phyloP scores from a whole-genome alignment of 306 rosid species.

The Purshia tridentata region DNA sequence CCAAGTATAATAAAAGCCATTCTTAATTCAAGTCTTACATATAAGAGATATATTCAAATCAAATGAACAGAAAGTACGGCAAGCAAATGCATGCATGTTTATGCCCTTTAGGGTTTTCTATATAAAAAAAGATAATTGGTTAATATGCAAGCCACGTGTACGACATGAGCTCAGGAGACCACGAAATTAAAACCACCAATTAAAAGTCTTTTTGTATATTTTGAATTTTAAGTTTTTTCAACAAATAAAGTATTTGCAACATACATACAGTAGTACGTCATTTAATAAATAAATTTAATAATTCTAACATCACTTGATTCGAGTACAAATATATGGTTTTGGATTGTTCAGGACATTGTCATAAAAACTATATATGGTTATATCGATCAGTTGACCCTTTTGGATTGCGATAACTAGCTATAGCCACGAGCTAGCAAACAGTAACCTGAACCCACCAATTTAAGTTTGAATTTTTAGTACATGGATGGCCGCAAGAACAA shows the following conservation, averaged over 20 bases:
- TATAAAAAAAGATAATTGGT: not conserved
- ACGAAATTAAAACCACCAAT: not conserved
- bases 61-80: not conserved
- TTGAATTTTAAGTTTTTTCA: no score
- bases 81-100: not conserved
- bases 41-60: not conserved
- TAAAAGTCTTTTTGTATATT: no score
- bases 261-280: no score
- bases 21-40: not conserved
- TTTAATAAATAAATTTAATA: no score
- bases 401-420: not conserved
- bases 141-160: not conserved
- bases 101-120: no score
- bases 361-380: no score
- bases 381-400: not conserved
- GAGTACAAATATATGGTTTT: not conserved
- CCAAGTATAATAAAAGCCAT: conserved; percentile 4
- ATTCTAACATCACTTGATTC: no score
- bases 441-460: no score
- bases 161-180: not conserved
- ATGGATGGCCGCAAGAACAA: no score
- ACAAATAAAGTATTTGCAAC: no score
- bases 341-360: not conserved
- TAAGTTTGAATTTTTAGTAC: no score
- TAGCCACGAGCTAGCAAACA: not conserved